Conservation (phyloP, 148 eudicot genomes). For the Talinum fruticosum region DNA sequence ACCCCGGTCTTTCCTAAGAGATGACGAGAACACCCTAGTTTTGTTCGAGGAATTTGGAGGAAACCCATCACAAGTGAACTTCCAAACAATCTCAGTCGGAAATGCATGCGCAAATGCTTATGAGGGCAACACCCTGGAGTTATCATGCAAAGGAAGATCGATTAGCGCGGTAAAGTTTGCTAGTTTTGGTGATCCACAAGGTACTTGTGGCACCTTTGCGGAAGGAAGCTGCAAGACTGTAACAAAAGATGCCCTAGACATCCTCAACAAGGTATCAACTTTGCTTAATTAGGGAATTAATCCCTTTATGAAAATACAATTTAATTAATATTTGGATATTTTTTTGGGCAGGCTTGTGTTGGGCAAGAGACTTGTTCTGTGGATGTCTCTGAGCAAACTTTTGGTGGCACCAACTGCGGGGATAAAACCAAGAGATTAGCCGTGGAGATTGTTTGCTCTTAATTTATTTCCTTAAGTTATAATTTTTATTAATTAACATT, state of each 20-base stretch:
- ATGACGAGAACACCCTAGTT: constrained; percentile 47
- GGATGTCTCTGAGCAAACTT: constrained; percentile 29
- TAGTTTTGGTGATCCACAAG: constrained; percentile 45
- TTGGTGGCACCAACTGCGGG: constrained; percentile 36
- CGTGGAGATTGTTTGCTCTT: constrained; percentile 44
- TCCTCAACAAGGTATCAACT: constrained; percentile 45
- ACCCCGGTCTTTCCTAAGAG: constrained; percentile 46
- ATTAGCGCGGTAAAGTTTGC: constrained; percentile 48
- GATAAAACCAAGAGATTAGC: constrained; percentile 35
- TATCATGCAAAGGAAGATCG: constrained; percentile 42
- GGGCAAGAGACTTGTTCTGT: constrained; percentile 43
- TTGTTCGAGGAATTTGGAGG: constrained; percentile 72
- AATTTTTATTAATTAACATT: too few relatives aligned
- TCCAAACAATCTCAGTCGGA: constrained; percentile 40
- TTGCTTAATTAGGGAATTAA: not conserved
- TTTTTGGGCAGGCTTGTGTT: constrained; percentile 45
- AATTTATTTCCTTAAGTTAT: too few relatives aligned
- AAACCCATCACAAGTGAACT: constrained; percentile 52
- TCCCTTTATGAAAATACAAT: not conserved
- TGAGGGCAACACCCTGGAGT: constrained; percentile 36
- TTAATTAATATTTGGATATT: not conserved
- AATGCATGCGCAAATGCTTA: constrained; percentile 44
- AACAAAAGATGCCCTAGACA: constrained; percentile 29
- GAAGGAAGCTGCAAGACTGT: constrained; percentile 42
- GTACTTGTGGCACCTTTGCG: constrained; percentile 40